Evolutionary conservation across 352 stramenopile genomes (phyloP).

Genomic region (Globisporangium sylvaticum): DNA sequence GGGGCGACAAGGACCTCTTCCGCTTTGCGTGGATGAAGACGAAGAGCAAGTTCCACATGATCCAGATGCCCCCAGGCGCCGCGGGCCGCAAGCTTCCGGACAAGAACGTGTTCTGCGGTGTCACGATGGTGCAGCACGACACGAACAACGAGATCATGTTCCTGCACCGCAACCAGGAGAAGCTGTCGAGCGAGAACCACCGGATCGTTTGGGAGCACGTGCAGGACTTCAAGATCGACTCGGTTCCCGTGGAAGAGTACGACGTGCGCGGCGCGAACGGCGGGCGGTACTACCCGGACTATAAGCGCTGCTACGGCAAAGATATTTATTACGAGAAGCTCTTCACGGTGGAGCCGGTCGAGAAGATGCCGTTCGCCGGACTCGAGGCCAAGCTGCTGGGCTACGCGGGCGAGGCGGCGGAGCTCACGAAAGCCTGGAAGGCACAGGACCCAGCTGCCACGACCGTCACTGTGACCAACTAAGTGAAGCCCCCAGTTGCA

Average conservation of each 20-base stretch:
- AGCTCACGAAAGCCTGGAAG: conserved; percentile 16
- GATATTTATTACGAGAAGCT: conserved; percentile 62
- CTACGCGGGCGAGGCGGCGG: conserved; percentile 34
- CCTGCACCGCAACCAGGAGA: conserved; percentile 63
- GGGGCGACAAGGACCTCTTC: conserved; percentile 81
- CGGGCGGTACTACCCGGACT: conserved; percentile 46
- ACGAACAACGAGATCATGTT: conserved; percentile 43
- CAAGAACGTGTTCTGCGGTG: conserved; percentile 63
- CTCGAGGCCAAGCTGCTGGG: conserved; percentile 42
- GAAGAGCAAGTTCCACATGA: conserved; percentile 53
- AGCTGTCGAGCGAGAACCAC: conserved; percentile 46
- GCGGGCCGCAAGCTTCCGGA: conserved; percentile 39
- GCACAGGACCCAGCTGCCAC: not conserved
- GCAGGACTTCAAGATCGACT: conserved; percentile 41
- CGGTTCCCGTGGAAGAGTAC: conserved; percentile 37
- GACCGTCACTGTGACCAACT: not conserved
- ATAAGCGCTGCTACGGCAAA: conserved; percentile 61
- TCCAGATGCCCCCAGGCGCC: conserved; percentile 38
- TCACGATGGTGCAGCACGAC: conserved; percentile 73
- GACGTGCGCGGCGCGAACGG: conserved; percentile 56
- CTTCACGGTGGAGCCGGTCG: conserved; percentile 43
- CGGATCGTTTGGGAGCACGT: conserved; percentile 42
- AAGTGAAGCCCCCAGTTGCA: not conserved
- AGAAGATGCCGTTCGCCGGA: conserved; percentile 34
- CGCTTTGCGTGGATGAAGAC: conserved; percentile 78